Evolutionary conservation across 2,329 filamentous ascomycete genomes (phyloP), one percentile per base, ranked within the genome.

Genomic region (Neoarthrinium moseri): DNA sequence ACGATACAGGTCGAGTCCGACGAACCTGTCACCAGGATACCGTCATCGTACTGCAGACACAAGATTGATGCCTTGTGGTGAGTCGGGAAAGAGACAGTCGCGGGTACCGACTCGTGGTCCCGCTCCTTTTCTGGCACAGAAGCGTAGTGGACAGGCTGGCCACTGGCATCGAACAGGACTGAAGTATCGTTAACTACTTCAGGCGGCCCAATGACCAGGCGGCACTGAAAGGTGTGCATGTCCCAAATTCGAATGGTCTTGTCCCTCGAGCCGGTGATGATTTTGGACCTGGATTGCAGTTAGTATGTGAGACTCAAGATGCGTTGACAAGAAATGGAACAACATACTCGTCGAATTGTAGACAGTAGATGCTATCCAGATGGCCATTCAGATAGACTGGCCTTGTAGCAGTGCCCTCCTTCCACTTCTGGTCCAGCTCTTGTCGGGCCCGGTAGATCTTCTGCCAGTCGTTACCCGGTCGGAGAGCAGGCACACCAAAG

Each of bases 231-330:
- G 8, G 89, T 95, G 56, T 88, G 85, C 72, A 96, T 87, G 66
- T 97, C 90, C 94, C 94, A 99, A 24, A 99, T 83, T 41, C 94
- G 87, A 56, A 99, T 94, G 0, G 94, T 97, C 63, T 89, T 89
- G 68, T 99, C 94, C 51, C 94, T 86, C 8, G 92, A 96, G 22
- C 94, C 94, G 3, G 94, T 97, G 54, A 99, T 91, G 61, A 97
- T 96, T 68, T 97, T 99, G 62, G 87, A 78, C 64, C 87, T 91
- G 59, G 20, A 43, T 17, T n/a, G 12, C 15, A 27, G 57, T 75
- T 64, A 77, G 69, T 51, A 43, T 41, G 20, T 44, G 7, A 26
- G 22, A 33, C 6, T 33, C 36, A 23, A 27, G n/a, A 38, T 22
- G 10, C 20, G 23, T 6, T 5, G 18, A 6, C 3, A 20, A 20